Conservation (phyloP, 2,329 filamentous ascomycete species). For the Chalaropsis thielavioides region DNA sequence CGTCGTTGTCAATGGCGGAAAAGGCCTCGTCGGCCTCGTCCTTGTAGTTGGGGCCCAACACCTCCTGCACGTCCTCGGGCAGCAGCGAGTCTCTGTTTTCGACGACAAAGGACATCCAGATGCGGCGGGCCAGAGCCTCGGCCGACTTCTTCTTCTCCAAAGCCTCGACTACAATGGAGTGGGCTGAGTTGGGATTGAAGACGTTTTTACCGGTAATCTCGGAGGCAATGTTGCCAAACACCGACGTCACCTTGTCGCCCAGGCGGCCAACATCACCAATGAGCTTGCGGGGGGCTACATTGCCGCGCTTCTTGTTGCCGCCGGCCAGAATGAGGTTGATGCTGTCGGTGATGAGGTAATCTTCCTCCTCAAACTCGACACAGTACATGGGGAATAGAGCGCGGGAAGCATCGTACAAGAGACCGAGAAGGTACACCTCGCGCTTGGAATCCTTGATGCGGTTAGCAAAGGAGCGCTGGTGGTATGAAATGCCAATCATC, state of each 20-base stretch:
- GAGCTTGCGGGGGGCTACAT: slow-evolving; percentile 62
- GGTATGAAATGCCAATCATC: slow-evolving; percentile 72
- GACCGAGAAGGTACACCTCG: slow-evolving; percentile 63
- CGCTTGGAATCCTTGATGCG: slow-evolving; percentile 82
- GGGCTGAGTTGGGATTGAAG: slow-evolving; percentile 81
- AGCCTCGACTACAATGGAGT: slow-evolving; percentile 78
- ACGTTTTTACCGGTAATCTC: slow-evolving; percentile 93
- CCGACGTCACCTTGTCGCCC: slow-evolving; percentile 85
- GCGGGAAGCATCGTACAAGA: slow-evolving; percentile 83
- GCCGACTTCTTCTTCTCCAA: slow-evolving; percentile 71
- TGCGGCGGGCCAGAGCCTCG: slow-evolving; percentile 81
- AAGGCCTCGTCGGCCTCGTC: slow-evolving; percentile 80
- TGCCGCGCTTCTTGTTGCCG: slow-evolving; percentile 41
- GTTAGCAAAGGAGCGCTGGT: slow-evolving; percentile 67
- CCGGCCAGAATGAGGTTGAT: slow-evolving; percentile 52
- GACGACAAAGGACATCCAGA: slow-evolving; percentile 97
- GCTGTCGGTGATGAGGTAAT: slow-evolving; percentile 79
- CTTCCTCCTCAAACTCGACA: slow-evolving; percentile 77
- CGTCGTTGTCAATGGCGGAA: slow-evolving; percentile 63
- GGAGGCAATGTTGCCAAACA: slow-evolving; percentile 82
- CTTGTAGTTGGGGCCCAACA: slow-evolving; percentile 61
- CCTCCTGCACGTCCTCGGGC: slow-evolving; percentile 70
- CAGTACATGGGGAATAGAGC: slow-evolving; percentile 86
- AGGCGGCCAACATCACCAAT: slow-evolving; percentile 66
- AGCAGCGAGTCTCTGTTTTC: slow-evolving; percentile 72